Conservation (phyloP, 2,329 filamentous ascomycete species). For the Zarea fungicola region DNA sequence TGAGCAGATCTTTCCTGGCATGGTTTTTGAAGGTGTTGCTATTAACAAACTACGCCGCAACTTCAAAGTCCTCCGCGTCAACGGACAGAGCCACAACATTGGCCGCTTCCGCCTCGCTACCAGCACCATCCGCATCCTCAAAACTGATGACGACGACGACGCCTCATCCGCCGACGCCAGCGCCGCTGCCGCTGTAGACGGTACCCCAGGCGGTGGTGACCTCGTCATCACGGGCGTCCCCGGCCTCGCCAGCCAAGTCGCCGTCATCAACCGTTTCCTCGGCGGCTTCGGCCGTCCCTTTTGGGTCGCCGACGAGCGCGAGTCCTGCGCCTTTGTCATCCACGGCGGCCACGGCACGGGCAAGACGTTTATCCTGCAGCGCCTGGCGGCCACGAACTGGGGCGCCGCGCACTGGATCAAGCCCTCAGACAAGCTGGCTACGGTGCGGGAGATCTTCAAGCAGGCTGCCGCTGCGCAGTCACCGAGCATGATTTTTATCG, state of each 20-base stretch:
- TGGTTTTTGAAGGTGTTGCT: constrained; percentile 60
- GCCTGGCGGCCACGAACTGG: constrained; percentile 65
- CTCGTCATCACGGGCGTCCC: constrained; percentile 54
- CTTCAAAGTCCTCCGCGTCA: constrained; percentile 56
- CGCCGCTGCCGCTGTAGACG: constrained; percentile 16
- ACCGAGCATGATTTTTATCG: constrained; percentile 77
- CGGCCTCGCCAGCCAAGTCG: constrained; percentile 60
- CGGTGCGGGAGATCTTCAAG: constrained; percentile 63
- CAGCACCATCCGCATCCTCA: constrained; percentile 34
- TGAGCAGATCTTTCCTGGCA: constrained; percentile 64
- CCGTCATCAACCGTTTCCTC: constrained; percentile 63
- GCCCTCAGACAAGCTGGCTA: constrained; percentile 48
- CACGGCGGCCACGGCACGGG: constrained; percentile 82
- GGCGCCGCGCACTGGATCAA: constrained; percentile 60
- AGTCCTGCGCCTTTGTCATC: constrained; percentile 60
- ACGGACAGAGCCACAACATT: constrained; percentile 39
- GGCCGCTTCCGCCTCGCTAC: constrained; percentile 38
- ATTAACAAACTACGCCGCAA: constrained; percentile 26
- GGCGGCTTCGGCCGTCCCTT: constrained; percentile 43
- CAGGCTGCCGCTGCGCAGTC: constrained; percentile 59
- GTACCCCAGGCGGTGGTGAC: constrained; percentile 23
- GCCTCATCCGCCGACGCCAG: constrained; percentile 13
- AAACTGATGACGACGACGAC: constrained; percentile 23
- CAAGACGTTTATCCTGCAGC: constrained; percentile 69
- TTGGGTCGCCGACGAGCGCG: constrained; percentile 25